Evolutionary conservation across 306 rosid genomes (phyloP).

Genomic region (Vicia faba): DNA sequence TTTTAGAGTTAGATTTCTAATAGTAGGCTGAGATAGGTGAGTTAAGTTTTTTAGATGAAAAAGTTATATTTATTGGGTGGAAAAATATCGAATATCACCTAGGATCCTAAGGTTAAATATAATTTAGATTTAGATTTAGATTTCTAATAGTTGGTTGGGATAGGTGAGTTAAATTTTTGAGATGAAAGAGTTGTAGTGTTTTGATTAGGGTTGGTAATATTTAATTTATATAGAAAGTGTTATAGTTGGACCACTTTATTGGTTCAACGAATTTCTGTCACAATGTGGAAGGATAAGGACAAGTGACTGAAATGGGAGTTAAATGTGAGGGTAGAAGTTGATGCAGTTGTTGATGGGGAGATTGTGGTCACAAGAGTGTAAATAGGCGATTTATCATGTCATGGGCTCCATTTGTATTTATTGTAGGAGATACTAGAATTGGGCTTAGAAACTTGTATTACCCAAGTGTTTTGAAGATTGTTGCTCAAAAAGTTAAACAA

Average conservation of each 20-base stretch:
- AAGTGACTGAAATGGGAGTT: slow-evolving; percentile 22
- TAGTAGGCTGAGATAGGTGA: background rate
- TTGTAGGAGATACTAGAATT: background rate
- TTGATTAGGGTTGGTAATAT: slow-evolving; percentile 18
- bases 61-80: background rate
- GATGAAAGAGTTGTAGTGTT: slow-evolving; percentile 6
- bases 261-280: slow-evolving; percentile 14
- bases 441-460: background rate
- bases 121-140: background rate
- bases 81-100: background rate
- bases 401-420: slow-evolving; percentile 34
- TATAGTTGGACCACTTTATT: slow-evolving; percentile 28
- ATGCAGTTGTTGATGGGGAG: slow-evolving; percentile 24
- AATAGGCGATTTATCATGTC: background rate
- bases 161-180: background rate
- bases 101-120: background rate
- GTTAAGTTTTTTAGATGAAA: background rate
- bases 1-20: background rate
- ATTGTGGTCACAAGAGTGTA: slow-evolving; percentile 28
- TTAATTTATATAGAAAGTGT: background rate
- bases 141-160: background rate
- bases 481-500: slow-evolving; percentile 2
- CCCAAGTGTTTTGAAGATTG: slow-evolving; percentile 2
- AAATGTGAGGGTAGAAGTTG: slow-evolving; percentile 23
- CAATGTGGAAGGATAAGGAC: slow-evolving; percentile 21